These are phyloP conservation scores for Leccinum rimulosum DNA, from an alignment of 768 basidiomycete genomes.

Conservation along the genomic window DNA sequence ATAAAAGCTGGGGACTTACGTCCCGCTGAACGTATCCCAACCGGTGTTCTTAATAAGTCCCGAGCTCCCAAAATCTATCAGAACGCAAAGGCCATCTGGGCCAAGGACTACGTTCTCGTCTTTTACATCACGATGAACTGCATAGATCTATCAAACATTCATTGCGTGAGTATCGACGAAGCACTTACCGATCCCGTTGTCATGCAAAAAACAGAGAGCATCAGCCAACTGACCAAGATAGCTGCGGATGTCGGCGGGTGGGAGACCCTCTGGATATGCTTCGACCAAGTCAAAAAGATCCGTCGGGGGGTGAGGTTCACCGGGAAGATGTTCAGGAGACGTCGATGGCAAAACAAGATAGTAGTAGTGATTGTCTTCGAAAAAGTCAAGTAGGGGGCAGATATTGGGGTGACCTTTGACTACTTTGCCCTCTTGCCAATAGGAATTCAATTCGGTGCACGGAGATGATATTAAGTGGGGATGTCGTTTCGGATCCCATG, in stretches of 20 bases:
- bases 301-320: constrained; percentile 55
- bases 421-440: constrained; percentile 68
- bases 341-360: constrained; percentile 87
- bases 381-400: constrained; percentile 92
- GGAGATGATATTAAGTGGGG: constrained; percentile 21
- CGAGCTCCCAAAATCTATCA: constrained; percentile 97
- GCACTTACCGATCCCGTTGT: constrained; percentile 80
- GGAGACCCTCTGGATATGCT: constrained; percentile 79
- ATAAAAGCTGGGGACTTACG: constrained; percentile 51
- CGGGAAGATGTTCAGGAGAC: constrained; percentile 53
- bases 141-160: constrained; percentile 8
- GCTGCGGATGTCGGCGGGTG: constrained; percentile 66
- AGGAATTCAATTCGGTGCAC: constrained; percentile 22
- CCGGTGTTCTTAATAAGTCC: constrained; percentile 79
- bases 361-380: constrained; percentile 95
- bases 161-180: not conserved
- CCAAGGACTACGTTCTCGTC: constrained; percentile 94
- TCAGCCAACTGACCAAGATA: constrained; percentile 95
- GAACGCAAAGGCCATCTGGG: constrained; percentile 74
- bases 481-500: constrained; percentile 77
- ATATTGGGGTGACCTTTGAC: constrained; percentile 94
- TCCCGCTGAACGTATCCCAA: constrained; percentile 92
- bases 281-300: constrained; percentile 98
- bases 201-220: constrained; percentile 84
- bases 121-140: constrained; percentile 96